Base-by-base conservation (phyloP, 1,139 yeast species). In the Hyphopichia pseudoburtonii region DNA sequence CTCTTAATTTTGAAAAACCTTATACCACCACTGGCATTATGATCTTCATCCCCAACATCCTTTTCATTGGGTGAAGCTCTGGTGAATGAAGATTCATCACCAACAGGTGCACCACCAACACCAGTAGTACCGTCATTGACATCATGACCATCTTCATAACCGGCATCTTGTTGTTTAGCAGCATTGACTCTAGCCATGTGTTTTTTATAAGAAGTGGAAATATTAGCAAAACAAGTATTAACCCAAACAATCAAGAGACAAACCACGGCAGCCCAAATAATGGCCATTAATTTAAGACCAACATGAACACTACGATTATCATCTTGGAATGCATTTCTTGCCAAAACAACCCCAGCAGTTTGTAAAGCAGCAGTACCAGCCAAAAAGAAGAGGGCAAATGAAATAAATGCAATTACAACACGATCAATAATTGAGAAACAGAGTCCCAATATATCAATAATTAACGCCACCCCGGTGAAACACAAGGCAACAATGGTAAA, bases 1-100 rank as follows among this genome's bases (percentile, higher is more conserved):
- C 88, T 82, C 66, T 82, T 82, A 44, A 84, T 81, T 55, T 81
- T 82, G 70, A 84, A 84, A 64, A 84, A 84, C 62, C 86, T 80
- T 52, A 84, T 83, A 38, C 90, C 92, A 34, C 85, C 81, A 43
- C 62, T 58, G 43, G 54, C 54, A 30, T 76, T 68, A n/a, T n/a
- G n/a, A n/a, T n/a, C n/a, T 45, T 62, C 66, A 36, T 51, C 46
- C 32, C 55, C 56, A 38, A 51, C 51, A 34, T 53, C 78, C 24
- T 51, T 54, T 29, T 39, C 38, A 17, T 60, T 54, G 8, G 64
- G 64, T 21, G 60, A 56, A 32, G 62, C 44, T 61, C 76, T 68
- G 38, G 76, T 70, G 52, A 69, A 70, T n/a, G 76, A 68, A 21
- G 73, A 65, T 39, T 67, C 69, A 51, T 72, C 78, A 36, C 61